Conservation (phyloP, 768 basidiomycete genomes). For the Agaricus blazei region DNA sequence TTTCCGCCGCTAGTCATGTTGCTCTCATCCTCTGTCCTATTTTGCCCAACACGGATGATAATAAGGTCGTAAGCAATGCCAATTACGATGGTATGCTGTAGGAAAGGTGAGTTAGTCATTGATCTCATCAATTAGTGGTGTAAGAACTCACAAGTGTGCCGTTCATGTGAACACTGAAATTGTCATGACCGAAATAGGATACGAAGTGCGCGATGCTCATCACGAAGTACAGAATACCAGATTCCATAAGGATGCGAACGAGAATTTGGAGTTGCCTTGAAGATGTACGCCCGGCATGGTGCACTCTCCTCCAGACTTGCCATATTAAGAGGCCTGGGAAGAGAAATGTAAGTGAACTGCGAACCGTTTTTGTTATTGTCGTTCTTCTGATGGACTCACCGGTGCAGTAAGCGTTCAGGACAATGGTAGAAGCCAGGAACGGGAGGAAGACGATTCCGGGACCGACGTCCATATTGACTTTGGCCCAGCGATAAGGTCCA, state of each 20-base stretch:
- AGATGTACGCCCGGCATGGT: background rate
- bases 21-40: background rate
- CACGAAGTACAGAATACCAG: slow-evolving; percentile 1
- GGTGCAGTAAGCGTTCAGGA: slow-evolving; percentile 1
- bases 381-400: background rate
- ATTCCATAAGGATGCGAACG: slow-evolving; percentile 1
- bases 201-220: slow-evolving; percentile 3
- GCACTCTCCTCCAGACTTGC: too few species aligned
- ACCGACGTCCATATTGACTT: background rate
- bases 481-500: background rate
- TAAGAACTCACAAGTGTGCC: background rate
- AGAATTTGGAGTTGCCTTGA: background rate
- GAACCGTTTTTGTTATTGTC: background rate
- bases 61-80: slow-evolving; percentile 1
- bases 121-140: background rate
- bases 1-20: too few species aligned
- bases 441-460: slow-evolving; percentile 5
- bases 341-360: background rate
- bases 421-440: slow-evolving; percentile 4
- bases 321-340: too few species aligned
- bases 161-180: background rate
- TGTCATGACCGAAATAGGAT: background rate
- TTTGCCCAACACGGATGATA: background rate
- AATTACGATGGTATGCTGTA: background rate
- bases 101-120: background rate